A percentile compares a stretch with the other conserved stretches of the same genome.
These are phyloP conservation scores for Blastocystis sp. DNA, from an alignment of 352 stramenopile species.

Conservation along the genomic window DNA sequence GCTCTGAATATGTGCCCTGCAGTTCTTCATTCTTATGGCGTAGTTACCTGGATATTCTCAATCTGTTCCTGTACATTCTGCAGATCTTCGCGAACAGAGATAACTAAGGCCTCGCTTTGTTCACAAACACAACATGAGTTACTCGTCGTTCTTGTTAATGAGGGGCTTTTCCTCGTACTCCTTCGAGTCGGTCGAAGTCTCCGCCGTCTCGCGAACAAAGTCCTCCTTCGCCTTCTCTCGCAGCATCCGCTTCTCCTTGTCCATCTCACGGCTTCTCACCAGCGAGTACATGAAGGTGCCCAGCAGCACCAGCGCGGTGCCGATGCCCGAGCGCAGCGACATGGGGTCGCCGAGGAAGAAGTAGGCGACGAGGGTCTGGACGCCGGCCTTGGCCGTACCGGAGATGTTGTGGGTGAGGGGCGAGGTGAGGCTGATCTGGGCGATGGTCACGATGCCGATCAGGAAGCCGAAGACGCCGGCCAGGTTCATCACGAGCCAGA, in stretches of 20 bases:
- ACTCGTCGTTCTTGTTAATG: background rate
- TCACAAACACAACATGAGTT: constrained; percentile 3
- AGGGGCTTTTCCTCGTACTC: constrained; percentile 29
- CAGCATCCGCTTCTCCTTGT: constrained; percentile 45
- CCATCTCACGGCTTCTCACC: constrained; percentile 61
- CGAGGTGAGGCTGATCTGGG: constrained; percentile 80
- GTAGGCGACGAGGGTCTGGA: constrained; percentile 80
- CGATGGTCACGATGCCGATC: constrained; percentile 83
- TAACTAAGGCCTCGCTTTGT: constrained; percentile 14
- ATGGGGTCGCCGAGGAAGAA: constrained; percentile 80
- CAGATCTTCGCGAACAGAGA: constrained; percentile 18
- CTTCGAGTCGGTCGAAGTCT: background rate
- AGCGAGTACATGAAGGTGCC: constrained; percentile 78
- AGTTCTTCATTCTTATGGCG: background rate
- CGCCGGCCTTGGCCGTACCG: constrained; percentile 79
- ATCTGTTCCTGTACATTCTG: constrained; percentile 70
- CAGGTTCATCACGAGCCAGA: constrained; percentile 79
- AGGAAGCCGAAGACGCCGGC: constrained; percentile 81
- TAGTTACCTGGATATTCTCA: constrained; percentile 70
- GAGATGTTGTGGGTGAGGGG: constrained; percentile 84
- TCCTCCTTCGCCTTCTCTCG: background rate
- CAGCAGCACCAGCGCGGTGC: constrained; percentile 78
- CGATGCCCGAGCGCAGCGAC: constrained; percentile 76
- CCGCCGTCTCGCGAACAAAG: constrained; percentile 16
- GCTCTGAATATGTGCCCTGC: constrained; percentile 55